A percentile compares a stretch with the other conserved stretches of the same genome.
These are phyloP conservation scores for Trametes gibbosa DNA, from an alignment of 768 basidiomycete genomes.

Conservation along the genomic window DNA sequence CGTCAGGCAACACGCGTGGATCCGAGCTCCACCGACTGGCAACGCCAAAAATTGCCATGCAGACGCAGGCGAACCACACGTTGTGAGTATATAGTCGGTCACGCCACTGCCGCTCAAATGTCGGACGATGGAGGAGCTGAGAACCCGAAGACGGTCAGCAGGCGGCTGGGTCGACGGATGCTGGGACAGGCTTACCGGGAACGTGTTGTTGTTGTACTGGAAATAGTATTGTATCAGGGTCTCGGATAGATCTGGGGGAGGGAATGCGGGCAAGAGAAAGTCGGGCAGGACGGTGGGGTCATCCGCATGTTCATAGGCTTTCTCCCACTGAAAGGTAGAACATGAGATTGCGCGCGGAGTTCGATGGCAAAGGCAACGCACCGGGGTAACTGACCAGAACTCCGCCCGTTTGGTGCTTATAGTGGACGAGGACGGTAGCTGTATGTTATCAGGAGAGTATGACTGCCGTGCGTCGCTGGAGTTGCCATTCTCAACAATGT, in stretches of 20 bases:
- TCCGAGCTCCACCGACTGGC: conserved; percentile 30
- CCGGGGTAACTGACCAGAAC: conserved; percentile 60
- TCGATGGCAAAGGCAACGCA: conserved; percentile 31
- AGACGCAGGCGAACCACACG: conserved; percentile 31
- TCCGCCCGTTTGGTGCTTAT: conserved; percentile 32
- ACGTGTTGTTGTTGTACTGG: conserved; percentile 49
- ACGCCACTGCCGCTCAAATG: conserved; percentile 23
- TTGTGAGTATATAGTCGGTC: conserved; percentile 20
- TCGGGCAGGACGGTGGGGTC: conserved; percentile 13
- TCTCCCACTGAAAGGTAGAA: conserved; percentile 21
- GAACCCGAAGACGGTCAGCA: background rate
- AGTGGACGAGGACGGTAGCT: conserved; percentile 13
- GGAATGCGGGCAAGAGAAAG: conserved; percentile 46
- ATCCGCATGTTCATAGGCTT: conserved; percentile 42
- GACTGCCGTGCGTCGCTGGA: conserved; percentile 19
- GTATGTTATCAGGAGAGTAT: conserved; percentile 12
- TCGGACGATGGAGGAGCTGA: conserved; percentile 23
- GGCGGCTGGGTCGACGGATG: background rate
- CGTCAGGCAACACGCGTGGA: conserved; percentile 24
- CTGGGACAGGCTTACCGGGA: conserved; percentile 38
- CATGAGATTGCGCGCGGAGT: background rate
- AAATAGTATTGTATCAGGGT: conserved; percentile 71
- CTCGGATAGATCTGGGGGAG: conserved; percentile 57
- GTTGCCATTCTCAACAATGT: conserved; percentile 41
- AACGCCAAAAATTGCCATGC: conserved; percentile 30